These are phyloP conservation scores for Vicia faba DNA, from an alignment of 306 rosid species.

Conservation along the genomic window DNA sequence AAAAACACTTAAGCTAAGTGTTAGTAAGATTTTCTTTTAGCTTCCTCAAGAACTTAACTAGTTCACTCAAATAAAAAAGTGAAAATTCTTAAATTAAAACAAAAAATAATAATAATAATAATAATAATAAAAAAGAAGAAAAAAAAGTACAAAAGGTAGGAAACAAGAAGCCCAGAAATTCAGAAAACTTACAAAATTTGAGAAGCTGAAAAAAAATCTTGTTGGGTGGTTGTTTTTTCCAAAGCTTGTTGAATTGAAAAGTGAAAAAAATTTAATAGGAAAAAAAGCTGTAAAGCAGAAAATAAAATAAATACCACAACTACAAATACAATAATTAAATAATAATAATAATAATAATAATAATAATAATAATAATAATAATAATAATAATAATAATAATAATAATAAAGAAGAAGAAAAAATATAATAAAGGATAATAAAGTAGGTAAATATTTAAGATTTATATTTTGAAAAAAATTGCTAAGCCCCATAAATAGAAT, in stretches of 20 bases:
- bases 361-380: too few relatives aligned
- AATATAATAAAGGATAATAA: slow-evolving; percentile 13
- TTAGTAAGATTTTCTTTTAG: slow-evolving; percentile 42
- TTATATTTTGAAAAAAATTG: slow-evolving; percentile 41
- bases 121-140: neutral
- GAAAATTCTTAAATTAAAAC: slow-evolving; percentile 11
- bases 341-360: neutral
- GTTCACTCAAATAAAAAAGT: slow-evolving; percentile 38
- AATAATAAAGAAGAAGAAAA: neutral
- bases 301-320: slow-evolving; percentile 39
- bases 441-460: slow-evolving; percentile 40
- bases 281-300: slow-evolving; percentile 38
- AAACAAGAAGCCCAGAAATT: slow-evolving; percentile 52
- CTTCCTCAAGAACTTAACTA: slow-evolving; percentile 33
- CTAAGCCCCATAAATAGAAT: slow-evolving; percentile 64
- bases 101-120: neutral
- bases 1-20: slow-evolving; percentile 45
- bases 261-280: slow-evolving; percentile 34
- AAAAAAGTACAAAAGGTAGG: slow-evolving; percentile 25
- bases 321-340: slow-evolving; percentile 22
- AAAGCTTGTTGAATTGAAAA: slow-evolving; percentile 56
- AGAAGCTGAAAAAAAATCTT: slow-evolving; percentile 42
- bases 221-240: slow-evolving; percentile 60
- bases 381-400: slow-evolving; percentile 15
- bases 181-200: slow-evolving; percentile 44